Percentiles rank a stretch among this genome's conserved stretches.
These are phyloP conservation scores for Rhododendron williamsianum DNA, from an alignment of 148 eudicot species.

Conservation along the genomic window DNA sequence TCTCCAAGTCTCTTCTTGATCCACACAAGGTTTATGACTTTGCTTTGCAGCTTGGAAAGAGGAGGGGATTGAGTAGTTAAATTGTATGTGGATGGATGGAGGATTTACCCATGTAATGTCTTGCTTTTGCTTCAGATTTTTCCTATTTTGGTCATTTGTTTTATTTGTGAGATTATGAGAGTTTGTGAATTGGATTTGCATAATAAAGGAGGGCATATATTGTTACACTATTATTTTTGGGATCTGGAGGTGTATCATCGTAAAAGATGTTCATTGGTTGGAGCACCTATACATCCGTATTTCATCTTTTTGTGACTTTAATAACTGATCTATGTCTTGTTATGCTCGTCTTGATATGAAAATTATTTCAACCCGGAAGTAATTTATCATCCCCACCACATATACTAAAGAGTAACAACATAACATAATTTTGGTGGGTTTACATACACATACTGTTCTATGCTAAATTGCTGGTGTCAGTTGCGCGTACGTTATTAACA, in stretches of 20 bases:
- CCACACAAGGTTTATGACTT: neutral
- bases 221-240: neutral
- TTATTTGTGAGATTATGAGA: neutral
- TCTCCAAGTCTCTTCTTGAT: conserved; percentile 10
- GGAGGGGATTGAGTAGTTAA: neutral
- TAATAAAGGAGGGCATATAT: neutral
- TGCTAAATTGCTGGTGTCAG: neutral
- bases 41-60: neutral
- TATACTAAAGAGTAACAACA: neutral
- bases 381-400: neutral
- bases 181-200: neutral
- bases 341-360: neutral
- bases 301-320: neutral
- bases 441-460: neutral
- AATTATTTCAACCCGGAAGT: neutral
- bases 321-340: neutral
- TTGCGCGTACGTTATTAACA: neutral
- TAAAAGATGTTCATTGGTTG: neutral
- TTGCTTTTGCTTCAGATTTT: neutral
- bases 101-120: neutral
- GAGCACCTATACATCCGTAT: neutral
- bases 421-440: neutral
- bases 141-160: neutral
- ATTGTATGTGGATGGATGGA: neutral
- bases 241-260: neutral